Evolutionary conservation across 2,329 filamentous ascomycete genomes (phyloP), one percentile per base, ranked within the genome.

Genomic region (Beauveria sp.): DNA sequence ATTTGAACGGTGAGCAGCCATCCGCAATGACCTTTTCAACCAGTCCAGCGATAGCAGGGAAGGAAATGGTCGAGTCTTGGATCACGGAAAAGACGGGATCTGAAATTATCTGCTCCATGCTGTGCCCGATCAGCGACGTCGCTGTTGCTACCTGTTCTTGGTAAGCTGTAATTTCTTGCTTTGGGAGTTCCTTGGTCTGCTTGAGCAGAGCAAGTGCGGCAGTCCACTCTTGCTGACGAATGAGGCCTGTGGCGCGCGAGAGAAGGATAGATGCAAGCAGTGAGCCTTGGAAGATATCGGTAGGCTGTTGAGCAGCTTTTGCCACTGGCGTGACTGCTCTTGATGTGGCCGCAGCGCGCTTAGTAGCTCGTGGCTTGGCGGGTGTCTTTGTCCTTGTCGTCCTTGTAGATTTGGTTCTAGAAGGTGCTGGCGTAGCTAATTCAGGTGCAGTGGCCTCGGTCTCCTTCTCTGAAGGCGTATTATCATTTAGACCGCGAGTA

Each of bases 31-130:
- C 64, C 63, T 75, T 76, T 40, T 80, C 80, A 28, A 75, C 67
- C 30, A 73, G 70, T 64, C 72, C 69, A 26, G 76, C 76, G 43
- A 93, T 79, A 0, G 90, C 86, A 1, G 92, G 91, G 63, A 93
- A 88, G 0, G 92, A 96, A 28, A 97, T 86, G 0, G 92, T 96
- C 0, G 94, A 97, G 68, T 99, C 94, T 51, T 93, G 90, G 18
- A 97, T 82, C 10, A 93, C 89, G 20, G 91, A 96, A 72, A 93
- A 96, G 3, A 94, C 88, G 3, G 92, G 87, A 72, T 96, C 90
- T 5, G 83, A 82, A 14, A 86, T 82, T 78, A 96, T 90, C 68
- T 88, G 82, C 52, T 88, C 84, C 67, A 89, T 79, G 64, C 87
- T 89, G 71, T 88, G 82, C 18, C 84, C 80, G 63, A 91, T 78